Evolutionary conservation across 345 rosid genomes (phyloP), one percentile per base, ranked within the genome.

Genomic region (Bretschneidera sinensis): DNA sequence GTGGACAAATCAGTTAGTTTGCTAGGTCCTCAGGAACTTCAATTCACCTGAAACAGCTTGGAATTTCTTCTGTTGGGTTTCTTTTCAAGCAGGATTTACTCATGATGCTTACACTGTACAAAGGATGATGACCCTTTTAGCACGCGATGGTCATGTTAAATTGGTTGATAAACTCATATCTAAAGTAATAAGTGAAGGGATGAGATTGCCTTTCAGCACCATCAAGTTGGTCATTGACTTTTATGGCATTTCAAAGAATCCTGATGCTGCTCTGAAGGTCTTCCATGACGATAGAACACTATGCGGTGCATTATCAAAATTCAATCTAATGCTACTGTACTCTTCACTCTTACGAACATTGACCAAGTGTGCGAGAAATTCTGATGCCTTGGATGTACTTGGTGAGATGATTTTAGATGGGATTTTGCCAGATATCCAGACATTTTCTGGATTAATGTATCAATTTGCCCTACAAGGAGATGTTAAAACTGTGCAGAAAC

Each of bases 51-150:
- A 84, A 63, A 75, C 83, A 56, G 97, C 97, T 15, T 89, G 98
- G 98, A 73, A 67, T 56, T 87, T 89, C 83, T 92, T 92, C 77
- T 81, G 88, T 65, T 92, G 97, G 98, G 94, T 92, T 57, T 87
- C 88, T 45, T 71, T 49, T 79, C 98, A 87, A 72, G 92, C 96
- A 0, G 92, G 87, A 61, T 89, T 83, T 71, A 75, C 85, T 51
- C 98, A 89, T 17, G 89, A 92, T 57, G 71, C 82, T 48, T 87
- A 85, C 69, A 79, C 96, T 0, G 81, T 85, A 1, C 82, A 85
- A 76, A 80, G 94, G 73, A 83, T 85, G 96, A 80, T 87, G 78
- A 68, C 90, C 58, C 73, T 89, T 63, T 72, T 85, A 63, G 91
- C 96, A 51, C 83, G 78, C 22, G 79, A 76, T 65, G 96, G 97